Evolutionary conservation across 208 protist genomes (phyloP).

Genomic region (Acanthamoeba triangularis): DNA sequence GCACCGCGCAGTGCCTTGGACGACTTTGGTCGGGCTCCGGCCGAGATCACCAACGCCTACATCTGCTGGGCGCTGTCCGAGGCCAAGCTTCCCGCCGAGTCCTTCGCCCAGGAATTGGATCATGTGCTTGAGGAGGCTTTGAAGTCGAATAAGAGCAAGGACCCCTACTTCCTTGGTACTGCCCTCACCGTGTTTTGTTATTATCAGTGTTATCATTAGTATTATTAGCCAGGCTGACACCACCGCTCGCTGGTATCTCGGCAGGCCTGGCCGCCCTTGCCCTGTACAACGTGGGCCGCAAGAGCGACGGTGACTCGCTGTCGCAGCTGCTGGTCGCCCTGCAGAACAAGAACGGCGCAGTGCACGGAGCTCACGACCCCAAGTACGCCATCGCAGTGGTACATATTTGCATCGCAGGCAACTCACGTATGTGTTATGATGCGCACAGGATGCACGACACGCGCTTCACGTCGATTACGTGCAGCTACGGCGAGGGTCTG

Average conservation of each 20-base stretch:
- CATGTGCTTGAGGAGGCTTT: constrained; percentile 30
- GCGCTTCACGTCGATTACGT: constrained; percentile 59
- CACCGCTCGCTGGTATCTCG: not conserved
- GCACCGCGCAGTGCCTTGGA: constrained; percentile 33
- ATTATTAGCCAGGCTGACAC: no score
- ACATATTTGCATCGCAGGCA: no score
- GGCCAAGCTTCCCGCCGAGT: not conserved
- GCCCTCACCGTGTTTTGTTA: not conserved
- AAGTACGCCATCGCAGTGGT: not conserved
- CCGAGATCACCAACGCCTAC: constrained; percentile 68
- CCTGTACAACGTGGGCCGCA: constrained; percentile 63
- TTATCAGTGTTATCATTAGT: no score
- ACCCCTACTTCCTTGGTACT: constrained; percentile 56
- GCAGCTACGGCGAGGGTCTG: constrained; percentile 1
- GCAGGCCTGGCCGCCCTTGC: not conserved
- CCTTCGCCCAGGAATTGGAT: constrained; percentile 6
- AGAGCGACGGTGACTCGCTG: not conserved
- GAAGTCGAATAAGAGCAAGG: not conserved
- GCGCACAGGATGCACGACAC: not conserved
- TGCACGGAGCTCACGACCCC: not conserved
- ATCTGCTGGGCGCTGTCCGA: constrained; percentile 63
- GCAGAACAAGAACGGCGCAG: not conserved
- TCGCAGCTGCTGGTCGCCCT: constrained; percentile 5
- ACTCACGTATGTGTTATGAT: no score
- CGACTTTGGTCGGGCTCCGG: constrained; percentile 52